Percentiles rank a stretch among this genome's conserved stretches.
Evolutionary conservation across 1,139 yeast species (phyloP).

Genomic region (Geotrichum bryndzae): DNA sequence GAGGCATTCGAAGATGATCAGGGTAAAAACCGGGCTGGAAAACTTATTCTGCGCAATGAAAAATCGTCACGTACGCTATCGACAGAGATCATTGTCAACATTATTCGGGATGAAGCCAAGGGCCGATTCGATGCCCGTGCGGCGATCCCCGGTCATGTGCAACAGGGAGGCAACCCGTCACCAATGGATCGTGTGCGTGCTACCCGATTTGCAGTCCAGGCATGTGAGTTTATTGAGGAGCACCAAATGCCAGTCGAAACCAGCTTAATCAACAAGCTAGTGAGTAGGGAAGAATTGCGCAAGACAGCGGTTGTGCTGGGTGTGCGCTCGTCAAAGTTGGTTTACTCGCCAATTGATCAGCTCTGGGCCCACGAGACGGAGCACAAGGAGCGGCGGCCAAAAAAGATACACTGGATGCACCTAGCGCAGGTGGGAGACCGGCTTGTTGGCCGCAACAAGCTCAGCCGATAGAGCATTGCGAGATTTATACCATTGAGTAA

Average conservation of each 20-base stretch:
- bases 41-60: constrained; percentile 77
- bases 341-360: constrained; percentile 63
- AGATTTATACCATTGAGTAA: too few relatives aligned
- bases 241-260: constrained; percentile 24
- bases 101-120: constrained; percentile 69
- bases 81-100: constrained; percentile 75
- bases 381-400: constrained; percentile 75
- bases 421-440: constrained; percentile 75
- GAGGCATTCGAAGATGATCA: constrained; percentile 65
- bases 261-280: neutral
- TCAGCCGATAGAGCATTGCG: neutral
- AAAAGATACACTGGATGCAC: constrained; percentile 74
- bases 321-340: constrained; percentile 69
- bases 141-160: constrained; percentile 97
- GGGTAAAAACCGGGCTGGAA: constrained; percentile 83
- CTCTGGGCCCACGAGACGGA: constrained; percentile 86
- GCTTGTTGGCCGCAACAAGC: constrained; percentile 62
- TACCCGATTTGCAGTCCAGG: constrained; percentile 80
- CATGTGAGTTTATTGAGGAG: constrained; percentile 75
- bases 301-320: constrained; percentile 84
- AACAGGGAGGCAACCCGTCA: constrained; percentile 95
- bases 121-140: constrained; percentile 85
- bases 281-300: constrained; percentile 20
- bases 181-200: constrained; percentile 93
- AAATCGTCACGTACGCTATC: constrained; percentile 77